Evolutionary conservation across 352 stramenopile species (phyloP), one percentile per base, ranked within the genome.

Genomic region (Globisporangium middletonii): DNA sequence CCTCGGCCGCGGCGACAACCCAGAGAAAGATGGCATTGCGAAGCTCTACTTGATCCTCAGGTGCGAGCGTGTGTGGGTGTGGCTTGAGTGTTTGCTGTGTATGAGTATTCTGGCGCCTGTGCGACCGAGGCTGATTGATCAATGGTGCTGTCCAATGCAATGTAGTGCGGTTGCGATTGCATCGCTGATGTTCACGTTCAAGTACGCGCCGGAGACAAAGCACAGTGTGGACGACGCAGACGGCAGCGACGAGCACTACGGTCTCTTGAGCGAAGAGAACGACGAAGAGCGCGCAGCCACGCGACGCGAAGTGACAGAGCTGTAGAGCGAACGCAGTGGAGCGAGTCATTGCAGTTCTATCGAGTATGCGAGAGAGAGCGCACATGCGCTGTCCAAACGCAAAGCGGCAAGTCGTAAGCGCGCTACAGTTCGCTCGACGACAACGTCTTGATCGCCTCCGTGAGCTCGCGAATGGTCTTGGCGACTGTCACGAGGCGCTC

Each of bases 21-120:
- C 77, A 4, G 76, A 91, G 69, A 94, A 92, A 56, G 81, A 90
- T 35, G 85, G 86, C 18, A 90, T 96, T 38, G 86, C 81, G 27
- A 90, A 92, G 62, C 69, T 96, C 2, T 94, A 94, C 59, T 50
- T 94, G 37, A 92, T 96, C 28, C 69, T 92, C 28, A 72, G 70
- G 72, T 81, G 37, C 19, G 27, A 26, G 46, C 28, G 37, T 56
- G 15, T 48, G 28, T 50, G 30, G 45, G 0, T 26, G 18, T 51
- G 38, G 47, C 16, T 15, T 60, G 59, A 60, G 44, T 53, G 35
- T 27, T 19, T 30, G 11, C 26, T 4, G 18, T 18, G 26, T 4
- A 16, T 35, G 11, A 7, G 19, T 8, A 9, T 11, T n/a, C 8
- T 35, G 4, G 7, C 23, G 23, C 27, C 16, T 1, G 48, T 12